Conservation (phyloP, 352 stramenopile genomes). For the Aphanomyces invadans region DNA sequence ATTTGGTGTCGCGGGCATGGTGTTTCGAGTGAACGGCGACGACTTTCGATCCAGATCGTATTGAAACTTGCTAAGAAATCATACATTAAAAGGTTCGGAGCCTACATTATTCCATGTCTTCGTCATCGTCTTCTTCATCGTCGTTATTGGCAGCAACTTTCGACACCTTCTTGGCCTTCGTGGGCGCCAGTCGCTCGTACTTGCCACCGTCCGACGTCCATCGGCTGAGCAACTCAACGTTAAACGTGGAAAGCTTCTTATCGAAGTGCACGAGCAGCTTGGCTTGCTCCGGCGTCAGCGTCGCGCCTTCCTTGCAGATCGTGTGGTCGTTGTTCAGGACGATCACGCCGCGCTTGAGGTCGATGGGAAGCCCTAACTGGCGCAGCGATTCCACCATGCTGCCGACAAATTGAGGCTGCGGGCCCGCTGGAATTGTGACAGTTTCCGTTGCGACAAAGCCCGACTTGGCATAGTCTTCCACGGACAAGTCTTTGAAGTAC, state of each 20-base stretch:
- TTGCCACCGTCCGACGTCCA: slow-evolving; percentile 54
- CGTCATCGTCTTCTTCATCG: slow-evolving; percentile 41
- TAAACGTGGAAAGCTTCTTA: slow-evolving; percentile 82
- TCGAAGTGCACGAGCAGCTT: slow-evolving; percentile 92
- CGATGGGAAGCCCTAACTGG: slow-evolving; percentile 91
- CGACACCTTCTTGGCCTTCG: slow-evolving; percentile 31
- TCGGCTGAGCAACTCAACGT: slow-evolving; percentile 65
- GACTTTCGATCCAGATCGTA: not conserved
- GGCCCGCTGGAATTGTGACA: slow-evolving; percentile 82
- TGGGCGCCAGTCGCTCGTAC: slow-evolving; percentile 59
- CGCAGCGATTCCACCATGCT: slow-evolving; percentile 96
- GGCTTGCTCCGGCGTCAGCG: slow-evolving; percentile 91
- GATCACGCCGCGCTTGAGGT: slow-evolving; percentile 94
- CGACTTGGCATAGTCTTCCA: slow-evolving; percentile 92
- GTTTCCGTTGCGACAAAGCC: slow-evolving; percentile 87
- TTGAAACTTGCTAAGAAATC: not conserved
- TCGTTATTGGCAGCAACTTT: slow-evolving; percentile 38
- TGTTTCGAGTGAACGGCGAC: not conserved
- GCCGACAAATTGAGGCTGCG: slow-evolving; percentile 90
- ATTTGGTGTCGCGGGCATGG: slow-evolving; percentile 2
- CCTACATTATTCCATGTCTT: slow-evolving; percentile 10
- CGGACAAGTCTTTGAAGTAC: slow-evolving; percentile 89
- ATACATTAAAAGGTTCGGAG: slow-evolving; percentile 18
- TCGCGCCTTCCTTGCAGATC: slow-evolving; percentile 92
- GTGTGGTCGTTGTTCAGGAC: slow-evolving; percentile 87